Base-by-base conservation (phyloP, 73 alveolate species). In the Blepharisma japonicum region DNA sequence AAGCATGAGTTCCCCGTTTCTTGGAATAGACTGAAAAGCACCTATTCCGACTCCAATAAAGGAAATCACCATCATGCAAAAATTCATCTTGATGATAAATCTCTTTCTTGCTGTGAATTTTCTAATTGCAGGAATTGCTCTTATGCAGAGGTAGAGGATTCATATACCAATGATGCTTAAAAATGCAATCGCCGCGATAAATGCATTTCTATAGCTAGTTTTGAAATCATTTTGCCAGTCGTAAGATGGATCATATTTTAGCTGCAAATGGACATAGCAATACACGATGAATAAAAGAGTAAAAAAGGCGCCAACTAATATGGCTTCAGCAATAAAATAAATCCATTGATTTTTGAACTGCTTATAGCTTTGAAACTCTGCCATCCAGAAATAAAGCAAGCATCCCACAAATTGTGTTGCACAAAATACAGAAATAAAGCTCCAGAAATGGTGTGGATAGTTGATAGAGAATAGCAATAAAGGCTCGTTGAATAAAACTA, bases 21-120 rank as follows among this genome's bases (percentile, higher is more conserved):
- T 0, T 18, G 74, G 74, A 25, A 61, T 61, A 61, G 74, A 39
- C 46, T 61, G 74, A 61, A 61, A 61, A 61, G 74, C 74, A 14
- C 74, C 74, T 14, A 61, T 61, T 18, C 38, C 38, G 5, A 61
- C 47, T 2, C 74, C 74, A 61, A 14, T 2, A 61, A 61, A 61
- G 46, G 50, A 14, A 25, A 61, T 14, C 39, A 14, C 50, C 11
- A 61, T 61, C 74, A 61, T 25, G 18, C 14, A 14, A 11, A 61
- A 20, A 61, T 25, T 61, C 4, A 61, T 0, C 11, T 18, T 25
- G 18, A 14, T 61, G n/a, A 61, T 18, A 25, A 61, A 14, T 9
- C 39, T 61, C 23, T 61, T 39, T 2, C 74, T 14, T 2, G 38
- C 38, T 14, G 47, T 61, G 18, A 61, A 25, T 9, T 20, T n/a